Evolutionary conservation across 768 basidiomycete species (phyloP), one percentile per base, ranked within the genome.

Genomic region (Porpolomopsis calyptriformis): DNA sequence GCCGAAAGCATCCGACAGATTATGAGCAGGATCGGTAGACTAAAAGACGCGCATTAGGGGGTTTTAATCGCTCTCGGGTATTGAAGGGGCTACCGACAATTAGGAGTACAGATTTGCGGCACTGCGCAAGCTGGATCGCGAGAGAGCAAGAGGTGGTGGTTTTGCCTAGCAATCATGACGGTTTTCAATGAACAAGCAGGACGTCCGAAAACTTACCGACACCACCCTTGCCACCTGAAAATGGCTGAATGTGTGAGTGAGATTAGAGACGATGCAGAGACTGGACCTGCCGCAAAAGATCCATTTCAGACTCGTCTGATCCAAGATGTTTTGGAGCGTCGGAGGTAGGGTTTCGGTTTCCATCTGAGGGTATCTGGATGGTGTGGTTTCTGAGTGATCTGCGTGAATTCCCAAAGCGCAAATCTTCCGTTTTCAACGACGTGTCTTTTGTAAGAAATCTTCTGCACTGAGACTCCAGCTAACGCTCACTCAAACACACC

Each of bases 1-100:
- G 18, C 90, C 88, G 63, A 98, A 98, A 12, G 96, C 91, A 65
- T 99, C 94, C 8, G 93, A 97, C 34, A 99, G 70, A 65, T 99
- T 99, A 72, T 99, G 96, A 29, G 96, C 96, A n/a, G 96, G 96
- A 66, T 99, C 96, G 6, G 96, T 99, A 6, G 94, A 97, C 91
- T 96, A 47, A 41, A 24, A 43, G 22, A 44, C 37, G 23, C 47
- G 38, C 8, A 23, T 27, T 45, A 12, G 27, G 26, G 16, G 44
- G 25, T 26, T 11, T 29, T 24, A n/a, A 31, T 43, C 16, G 26
- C 1, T 9, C 18, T 47, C 10, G 19, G 39, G 43, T 18, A 41
- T 25, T 6, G 11, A 39, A 40, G 35, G 44, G 10, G 41, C 34
- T 16, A 71, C 87, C 57, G 61, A 90, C 94, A 59, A 99, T 98